Percentiles rank a stretch among this genome's conserved stretches.
phyloP scores from a whole-genome alignment of 2,329 filamentous ascomycete genomes.

The Apiospora sp. region DNA sequence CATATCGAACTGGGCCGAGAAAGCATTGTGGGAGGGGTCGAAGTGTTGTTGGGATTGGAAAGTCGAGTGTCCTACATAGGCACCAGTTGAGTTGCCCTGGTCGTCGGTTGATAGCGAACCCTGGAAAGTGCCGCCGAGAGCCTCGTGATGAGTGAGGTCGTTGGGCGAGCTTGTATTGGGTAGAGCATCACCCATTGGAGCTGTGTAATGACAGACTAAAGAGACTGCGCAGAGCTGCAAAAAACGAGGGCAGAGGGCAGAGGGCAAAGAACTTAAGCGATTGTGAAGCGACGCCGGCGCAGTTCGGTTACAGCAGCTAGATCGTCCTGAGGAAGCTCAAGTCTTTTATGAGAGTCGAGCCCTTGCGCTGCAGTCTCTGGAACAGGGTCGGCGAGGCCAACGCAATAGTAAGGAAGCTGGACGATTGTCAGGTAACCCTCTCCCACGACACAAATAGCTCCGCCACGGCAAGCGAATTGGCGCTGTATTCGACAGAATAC shows the following conservation, averaged over 20 bases:
- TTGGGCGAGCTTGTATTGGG: constrained; percentile 29
- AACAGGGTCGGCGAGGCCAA: neutral
- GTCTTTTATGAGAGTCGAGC: neutral
- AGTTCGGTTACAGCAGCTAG: neutral
- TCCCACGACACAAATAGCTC: neutral
- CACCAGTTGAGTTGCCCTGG: constrained; percentile 23
- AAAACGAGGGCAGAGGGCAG: neutral
- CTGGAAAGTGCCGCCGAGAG: constrained; percentile 30
- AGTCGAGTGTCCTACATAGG: neutral
- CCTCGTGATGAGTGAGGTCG: constrained; percentile 31
- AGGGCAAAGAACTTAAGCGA: neutral
- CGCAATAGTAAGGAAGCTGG: neutral
- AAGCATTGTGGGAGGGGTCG: constrained; percentile 47
- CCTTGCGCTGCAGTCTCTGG: neutral
- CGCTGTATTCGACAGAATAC: neutral
- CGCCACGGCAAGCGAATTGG: neutral
- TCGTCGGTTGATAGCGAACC: constrained; percentile 38
- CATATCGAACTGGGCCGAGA: constrained; percentile 54
- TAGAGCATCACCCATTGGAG: constrained; percentile 21
- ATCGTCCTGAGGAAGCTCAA: neutral
- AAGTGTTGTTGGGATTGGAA: constrained; percentile 43
- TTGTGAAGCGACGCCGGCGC: constrained; percentile 4
- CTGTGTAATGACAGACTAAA: constrained; percentile 2
- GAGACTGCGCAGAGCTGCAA: neutral
- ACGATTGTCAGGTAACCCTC: neutral